Base-by-base conservation (phyloP, 2,329 filamentous ascomycete genomes). In the Pseudocercospora pini-densiflorae region DNA sequence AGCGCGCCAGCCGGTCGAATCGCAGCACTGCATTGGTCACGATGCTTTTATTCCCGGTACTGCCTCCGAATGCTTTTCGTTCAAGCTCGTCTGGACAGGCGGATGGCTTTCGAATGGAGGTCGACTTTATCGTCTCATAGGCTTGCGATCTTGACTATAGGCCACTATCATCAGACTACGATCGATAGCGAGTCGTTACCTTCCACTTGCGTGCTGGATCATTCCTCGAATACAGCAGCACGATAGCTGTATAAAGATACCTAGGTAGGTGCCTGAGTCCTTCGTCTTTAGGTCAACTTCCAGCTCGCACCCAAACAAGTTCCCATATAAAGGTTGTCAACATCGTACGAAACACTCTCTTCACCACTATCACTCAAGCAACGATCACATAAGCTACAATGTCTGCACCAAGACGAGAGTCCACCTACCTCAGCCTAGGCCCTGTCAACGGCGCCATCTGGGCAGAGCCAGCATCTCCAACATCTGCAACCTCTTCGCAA, bases 381-480 rank as follows among this genome's bases (percentile, higher is more conserved):
- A 40, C 14, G 5, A 1, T 24, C 19, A 9, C 19, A 51, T 19
- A 23, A 10, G 47, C 19, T 1, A 65, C 58, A 59, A 71, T 68
- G 66, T 43, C 60, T 49, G 27, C 62, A 14, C 55, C 62, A 61
- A 68, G 66, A 36, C 65, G 70, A 49, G 59, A 65, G 40, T 70
- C 70, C 14, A 69, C 61, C 43, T 72, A 70, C 53, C 69, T 72
- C 43, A 71, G 60, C 64, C 66, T 72, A 19, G 59, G 64, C 21
- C 70, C 70, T 16, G 51, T 61, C 43, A 67, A 23, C 63, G 65
- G 69, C 59, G 65, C 69, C 29, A 66, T 64, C 36, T 69, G 65
- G 63, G 63, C 59, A 12, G 60, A 62, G 8, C 64, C 69, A 27
- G 65, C 61, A 53, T 43, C 59, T n/a, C 49, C 64, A 62, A 40